phyloP scores from a whole-genome alignment of 352 stramenopile genomes.

The Pseudoperonospora humuli region DNA sequence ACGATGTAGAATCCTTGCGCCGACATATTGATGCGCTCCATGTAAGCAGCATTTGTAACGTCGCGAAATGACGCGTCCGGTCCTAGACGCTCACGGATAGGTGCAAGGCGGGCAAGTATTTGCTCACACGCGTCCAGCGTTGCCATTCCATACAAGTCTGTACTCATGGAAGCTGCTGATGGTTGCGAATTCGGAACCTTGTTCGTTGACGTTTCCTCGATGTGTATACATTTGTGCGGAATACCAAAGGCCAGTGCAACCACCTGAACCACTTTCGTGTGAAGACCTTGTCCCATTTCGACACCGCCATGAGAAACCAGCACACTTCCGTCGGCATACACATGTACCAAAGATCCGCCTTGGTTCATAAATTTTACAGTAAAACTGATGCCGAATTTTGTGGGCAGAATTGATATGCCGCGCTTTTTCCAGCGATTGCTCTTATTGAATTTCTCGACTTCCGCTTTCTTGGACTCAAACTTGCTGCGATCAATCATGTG shows the following conservation, averaged over 20 bases:
- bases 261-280: slow-evolving; percentile 92
- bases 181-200: slow-evolving; percentile 93
- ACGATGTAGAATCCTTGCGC: slow-evolving; percentile 95
- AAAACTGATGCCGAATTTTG: slow-evolving; percentile 95
- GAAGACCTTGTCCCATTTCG: slow-evolving; percentile 97
- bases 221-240: slow-evolving; percentile 86
- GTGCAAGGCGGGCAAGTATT: slow-evolving; percentile 87
- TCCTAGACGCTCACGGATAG: slow-evolving; percentile 71
- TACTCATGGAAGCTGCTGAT: slow-evolving; percentile 93
- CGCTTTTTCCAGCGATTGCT: slow-evolving; percentile 89
- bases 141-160: slow-evolving; percentile 95
- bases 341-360: slow-evolving; percentile 90
- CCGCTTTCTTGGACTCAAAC: slow-evolving; percentile 54
- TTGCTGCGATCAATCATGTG: slow-evolving; percentile 57
- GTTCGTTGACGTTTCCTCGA: slow-evolving; percentile 92
- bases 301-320: slow-evolving; percentile 92
- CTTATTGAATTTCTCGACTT: slow-evolving; percentile 86
- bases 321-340: slow-evolving; percentile 94
- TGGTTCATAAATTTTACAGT: slow-evolving; percentile 97
- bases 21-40: slow-evolving; percentile 90
- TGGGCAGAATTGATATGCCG: slow-evolving; percentile 77
- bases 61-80: slow-evolving; percentile 69
- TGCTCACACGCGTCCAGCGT: slow-evolving; percentile 94
- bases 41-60: slow-evolving; percentile 86
- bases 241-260: slow-evolving; percentile 90